phyloP scores from a whole-genome alignment of 495 filamentous ascomycete species.

The Xylaria palmicola region DNA sequence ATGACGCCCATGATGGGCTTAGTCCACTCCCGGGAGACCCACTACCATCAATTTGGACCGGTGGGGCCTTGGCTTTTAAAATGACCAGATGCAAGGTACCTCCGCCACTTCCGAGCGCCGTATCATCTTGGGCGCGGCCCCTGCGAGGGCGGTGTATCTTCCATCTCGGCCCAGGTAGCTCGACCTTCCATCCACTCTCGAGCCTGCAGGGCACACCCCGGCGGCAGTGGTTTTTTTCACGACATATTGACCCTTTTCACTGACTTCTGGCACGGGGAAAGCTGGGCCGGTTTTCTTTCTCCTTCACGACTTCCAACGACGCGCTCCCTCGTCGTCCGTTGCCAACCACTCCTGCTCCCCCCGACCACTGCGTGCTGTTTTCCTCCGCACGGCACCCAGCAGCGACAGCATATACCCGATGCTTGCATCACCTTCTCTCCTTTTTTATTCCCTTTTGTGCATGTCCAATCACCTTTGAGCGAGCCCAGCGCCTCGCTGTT shows the following conservation, averaged over 20 bases:
- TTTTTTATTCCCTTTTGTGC: conserved; percentile 16
- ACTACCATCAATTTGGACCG: conserved; percentile 13
- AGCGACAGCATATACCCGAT: conserved; percentile 15
- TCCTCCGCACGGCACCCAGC: conserved; percentile 2
- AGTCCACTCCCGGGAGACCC: conserved; percentile 6
- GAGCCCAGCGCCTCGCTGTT: conserved; percentile 3
- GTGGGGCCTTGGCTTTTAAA: neutral
- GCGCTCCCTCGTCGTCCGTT: conserved; percentile 19
- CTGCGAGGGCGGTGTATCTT: neutral
- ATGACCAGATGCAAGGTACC: conserved; percentile 1
- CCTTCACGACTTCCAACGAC: conserved; percentile 20
- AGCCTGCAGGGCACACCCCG: conserved; percentile 10
- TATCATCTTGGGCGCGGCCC: neutral
- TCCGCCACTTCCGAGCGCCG: neutral
- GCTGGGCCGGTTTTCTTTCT: conserved; percentile 9
- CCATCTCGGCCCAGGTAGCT: neutral
- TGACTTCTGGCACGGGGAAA: conserved; percentile 10
- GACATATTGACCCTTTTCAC: conserved; percentile 19
- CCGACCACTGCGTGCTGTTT: conserved; percentile 8
- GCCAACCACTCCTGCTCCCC: neutral
- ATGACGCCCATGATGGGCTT: conserved; percentile 15
- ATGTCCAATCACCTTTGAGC: conserved; percentile 8
- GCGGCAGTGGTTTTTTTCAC: conserved; percentile 12
- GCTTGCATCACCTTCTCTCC: conserved; percentile 20
- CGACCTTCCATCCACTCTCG: neutral